A percentile compares a stretch with the other conserved stretches of the same genome.
Conservation (phyloP, 495 filamentous ascomycete genomes). For the Bacidia rubella region DNA sequence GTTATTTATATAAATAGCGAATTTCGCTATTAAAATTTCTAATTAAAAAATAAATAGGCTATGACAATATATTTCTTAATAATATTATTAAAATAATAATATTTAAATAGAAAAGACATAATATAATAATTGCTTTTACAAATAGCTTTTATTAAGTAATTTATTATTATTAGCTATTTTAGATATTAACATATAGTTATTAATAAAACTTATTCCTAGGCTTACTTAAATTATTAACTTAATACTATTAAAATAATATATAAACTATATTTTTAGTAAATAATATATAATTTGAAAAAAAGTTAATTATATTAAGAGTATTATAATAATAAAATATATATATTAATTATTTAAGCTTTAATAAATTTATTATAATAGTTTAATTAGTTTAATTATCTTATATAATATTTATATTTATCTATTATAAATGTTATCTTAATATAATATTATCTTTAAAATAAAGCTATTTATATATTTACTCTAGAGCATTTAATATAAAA, state of each 20-base stretch:
- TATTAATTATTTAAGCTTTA: not conserved
- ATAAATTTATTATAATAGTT: not conserved
- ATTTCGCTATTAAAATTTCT: no score
- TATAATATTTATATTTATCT: not conserved
- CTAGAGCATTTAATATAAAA: not conserved
- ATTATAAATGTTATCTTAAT: not conserved
- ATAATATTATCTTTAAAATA: not conserved
- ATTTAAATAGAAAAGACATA: not conserved
- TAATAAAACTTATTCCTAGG: not conserved
- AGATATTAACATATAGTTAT: no score
- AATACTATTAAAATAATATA: no score
- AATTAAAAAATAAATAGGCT: no score
- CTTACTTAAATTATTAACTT: no score
- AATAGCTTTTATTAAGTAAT: not conserved
- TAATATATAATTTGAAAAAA: no score
- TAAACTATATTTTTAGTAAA: no score
- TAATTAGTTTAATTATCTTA: not conserved
- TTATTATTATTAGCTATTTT: not conserved
- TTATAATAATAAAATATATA: not conserved
- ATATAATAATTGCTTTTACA: not conserved
- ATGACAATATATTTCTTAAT: not conserved
- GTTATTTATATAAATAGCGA: not conserved
- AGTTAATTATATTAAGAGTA: no score
- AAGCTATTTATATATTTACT: not conserved
- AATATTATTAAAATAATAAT: constrained; percentile 1